Base-by-base conservation (phyloP, 2,329 filamentous ascomycete species). In the Parastagonospora avenae region DNA sequence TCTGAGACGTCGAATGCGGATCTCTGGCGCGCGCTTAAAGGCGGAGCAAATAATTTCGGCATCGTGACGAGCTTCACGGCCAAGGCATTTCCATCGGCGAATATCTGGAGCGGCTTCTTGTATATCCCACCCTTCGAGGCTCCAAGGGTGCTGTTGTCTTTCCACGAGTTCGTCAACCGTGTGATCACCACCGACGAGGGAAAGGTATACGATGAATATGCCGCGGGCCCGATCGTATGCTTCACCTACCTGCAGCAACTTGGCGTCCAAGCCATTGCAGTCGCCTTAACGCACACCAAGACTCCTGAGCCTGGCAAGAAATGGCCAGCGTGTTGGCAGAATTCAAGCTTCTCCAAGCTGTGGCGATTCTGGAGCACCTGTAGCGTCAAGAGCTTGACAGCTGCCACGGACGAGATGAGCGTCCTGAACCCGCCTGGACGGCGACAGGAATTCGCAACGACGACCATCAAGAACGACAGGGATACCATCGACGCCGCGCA, bases 191-290 rank as follows among this genome's bases (percentile, higher is more conserved):
- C 50, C 4, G 53, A 47, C 6, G n/a, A 54, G 16, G 42, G 39
- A 27, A 48, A 46, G 28, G 33, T 39, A 28, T 57, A 72, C 4
- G 61, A 69, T 6, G 46, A 84, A 2, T 65, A 82, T 16, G 67
- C 68, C 2, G 79, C 80, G 3, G 67, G 80, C 4, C 77, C 78
- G 28, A 75, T 84, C 58, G 84, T 84, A 50, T 82, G 81, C 14
- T 76, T 80, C 53, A 74, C 85, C 62, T 84, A 85, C 65, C 71
- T 77, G 2, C 83, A 87, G 56, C 84, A 83, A 62, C 83, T 83
- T 0, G 82, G 79, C 12, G 2, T 77, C 75, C 12, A 84, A 60
- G 75, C 79, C 19, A 77, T 77, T 0, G 52, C 75, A 6, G 67
- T 76, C 2, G 73, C 76, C 12, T 49, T 80, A 1, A 60, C 82